These are phyloP conservation scores for Didymosphaeria variabile DNA, from an alignment of 2,329 filamentous ascomycete species.

Conservation along the genomic window DNA sequence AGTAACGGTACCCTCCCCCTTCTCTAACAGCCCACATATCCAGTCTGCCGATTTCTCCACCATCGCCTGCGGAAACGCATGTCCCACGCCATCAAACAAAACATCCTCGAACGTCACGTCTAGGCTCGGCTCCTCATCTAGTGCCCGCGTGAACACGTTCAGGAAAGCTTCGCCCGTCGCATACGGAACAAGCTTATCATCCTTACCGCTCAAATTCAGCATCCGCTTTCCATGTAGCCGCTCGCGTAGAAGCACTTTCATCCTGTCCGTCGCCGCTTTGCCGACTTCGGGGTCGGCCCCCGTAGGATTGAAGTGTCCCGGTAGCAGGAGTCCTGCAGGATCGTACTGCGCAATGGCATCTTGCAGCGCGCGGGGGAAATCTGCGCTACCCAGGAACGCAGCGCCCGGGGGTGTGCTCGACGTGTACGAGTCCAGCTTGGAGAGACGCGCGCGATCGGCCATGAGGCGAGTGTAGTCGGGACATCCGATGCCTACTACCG, in stretches of 20 bases:
- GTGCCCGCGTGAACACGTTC: conserved; percentile 67
- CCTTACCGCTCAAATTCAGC: conserved; percentile 64
- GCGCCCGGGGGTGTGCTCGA: conserved; percentile 63
- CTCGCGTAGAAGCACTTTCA: conserved; percentile 51
- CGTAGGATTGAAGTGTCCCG: conserved; percentile 33
- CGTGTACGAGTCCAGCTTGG: conserved; percentile 70
- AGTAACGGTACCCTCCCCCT: conserved; percentile 19
- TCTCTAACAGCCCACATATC: conserved; percentile 57
- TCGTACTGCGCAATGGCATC: conserved; percentile 72
- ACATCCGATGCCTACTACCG: conserved; percentile 84
- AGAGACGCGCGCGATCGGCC: conserved; percentile 77
- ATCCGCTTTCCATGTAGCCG: conserved; percentile 55
- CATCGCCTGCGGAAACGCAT: conserved; percentile 75
- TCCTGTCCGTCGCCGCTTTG: conserved; percentile 45
- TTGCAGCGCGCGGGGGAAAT: conserved; percentile 78
- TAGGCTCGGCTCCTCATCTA: conserved; percentile 59
- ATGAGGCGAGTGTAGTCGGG: conserved; percentile 87
- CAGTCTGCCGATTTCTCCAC: conserved; percentile 71
- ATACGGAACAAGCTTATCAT: conserved; percentile 78
- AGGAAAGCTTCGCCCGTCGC: conserved; percentile 68
- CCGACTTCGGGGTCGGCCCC: conserved; percentile 38
- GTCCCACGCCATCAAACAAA: conserved; percentile 73
- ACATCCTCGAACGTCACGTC: conserved; percentile 69
- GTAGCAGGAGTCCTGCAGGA: conserved; percentile 77
- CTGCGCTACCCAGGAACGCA: conserved; percentile 76